Evolutionary conservation across 495 filamentous ascomycete species (phyloP).

Genomic region (Hypoxylon trugodes): DNA sequence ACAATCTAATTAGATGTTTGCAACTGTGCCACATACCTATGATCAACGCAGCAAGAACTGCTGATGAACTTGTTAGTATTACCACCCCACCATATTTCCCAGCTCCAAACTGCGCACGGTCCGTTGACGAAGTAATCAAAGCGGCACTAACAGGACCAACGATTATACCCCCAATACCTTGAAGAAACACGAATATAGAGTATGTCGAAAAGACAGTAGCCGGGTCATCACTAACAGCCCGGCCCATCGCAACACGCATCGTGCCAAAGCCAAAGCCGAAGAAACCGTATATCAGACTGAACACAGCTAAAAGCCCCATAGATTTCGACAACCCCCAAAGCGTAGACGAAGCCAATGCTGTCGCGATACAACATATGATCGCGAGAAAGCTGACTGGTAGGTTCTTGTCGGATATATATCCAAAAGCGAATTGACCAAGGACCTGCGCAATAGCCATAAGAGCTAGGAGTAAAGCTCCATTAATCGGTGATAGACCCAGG

Average conservation of each 20-base stretch:
- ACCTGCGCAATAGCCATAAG: constrained; percentile 3
- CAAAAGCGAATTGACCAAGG: constrained; percentile 1
- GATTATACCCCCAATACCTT: constrained; percentile 1
- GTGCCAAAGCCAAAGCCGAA: constrained; percentile 7
- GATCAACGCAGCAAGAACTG: neutral
- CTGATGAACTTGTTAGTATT: constrained; percentile 3
- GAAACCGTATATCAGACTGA: constrained; percentile 5
- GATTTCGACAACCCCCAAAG: neutral
- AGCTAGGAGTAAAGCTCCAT: neutral
- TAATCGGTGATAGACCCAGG: neutral
- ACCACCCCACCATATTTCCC: constrained; percentile 7
- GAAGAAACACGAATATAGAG: constrained; percentile 2
- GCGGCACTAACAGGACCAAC: constrained; percentile 6
- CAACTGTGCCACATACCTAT: constrained; percentile 6
- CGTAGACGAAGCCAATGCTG: neutral
- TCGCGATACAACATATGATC: neutral
- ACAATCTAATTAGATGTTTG: neutral
- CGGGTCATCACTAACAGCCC: constrained; percentile 6
- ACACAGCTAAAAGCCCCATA: neutral
- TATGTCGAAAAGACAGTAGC: neutral
- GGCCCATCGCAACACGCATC: constrained; percentile 5
- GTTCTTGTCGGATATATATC: constrained; percentile 1
- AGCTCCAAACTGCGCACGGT: neutral
- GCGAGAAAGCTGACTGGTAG: constrained; percentile 1
- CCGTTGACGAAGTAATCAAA: constrained; percentile 1